Percentiles rank a stretch among this genome's conserved stretches.
Evolutionary conservation across 2,329 filamentous ascomycete genomes (phyloP).

Genomic region (Venturia carpophila): DNA sequence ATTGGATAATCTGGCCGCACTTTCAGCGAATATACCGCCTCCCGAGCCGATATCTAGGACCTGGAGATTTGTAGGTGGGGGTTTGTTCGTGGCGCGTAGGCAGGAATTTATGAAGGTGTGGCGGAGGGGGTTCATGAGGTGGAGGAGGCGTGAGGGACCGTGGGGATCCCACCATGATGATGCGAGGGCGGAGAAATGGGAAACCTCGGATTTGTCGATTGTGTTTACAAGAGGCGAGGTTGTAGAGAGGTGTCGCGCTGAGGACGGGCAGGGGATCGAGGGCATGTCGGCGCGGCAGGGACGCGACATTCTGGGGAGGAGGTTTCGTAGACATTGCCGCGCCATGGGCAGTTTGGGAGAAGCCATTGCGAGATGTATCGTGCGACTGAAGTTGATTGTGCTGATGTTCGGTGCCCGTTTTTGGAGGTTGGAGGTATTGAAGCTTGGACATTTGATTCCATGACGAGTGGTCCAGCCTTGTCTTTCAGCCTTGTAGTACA

Average conservation of each 20-base stretch:
- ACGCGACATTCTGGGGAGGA: neutral
- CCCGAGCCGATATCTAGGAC: slow-evolving; percentile 94
- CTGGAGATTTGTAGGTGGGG: slow-evolving; percentile 37
- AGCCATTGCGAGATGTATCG: neutral
- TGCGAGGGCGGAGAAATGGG: slow-evolving; percentile 89
- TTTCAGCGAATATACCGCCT: slow-evolving; percentile 92
- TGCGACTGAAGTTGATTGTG: neutral
- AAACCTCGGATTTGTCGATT: slow-evolving; percentile 81
- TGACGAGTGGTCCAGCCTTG: slow-evolving; percentile 9
- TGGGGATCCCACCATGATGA: slow-evolving; percentile 96
- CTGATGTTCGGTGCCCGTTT: neutral
- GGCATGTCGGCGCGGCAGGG: neutral
- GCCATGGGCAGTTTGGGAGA: neutral
- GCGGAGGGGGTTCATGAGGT: slow-evolving; percentile 95
- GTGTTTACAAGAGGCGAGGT: slow-evolving; percentile 27
- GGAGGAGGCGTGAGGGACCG: slow-evolving; percentile 81
- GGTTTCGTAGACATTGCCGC: neutral
- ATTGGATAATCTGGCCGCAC: slow-evolving; percentile 59
- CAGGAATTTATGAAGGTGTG: slow-evolving; percentile 84
- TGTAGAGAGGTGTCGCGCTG: neutral
- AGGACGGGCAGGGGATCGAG: neutral
- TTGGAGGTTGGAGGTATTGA: neutral
- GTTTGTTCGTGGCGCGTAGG: slow-evolving; percentile 37
- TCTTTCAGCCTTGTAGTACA: neutral
- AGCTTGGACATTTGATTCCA: neutral